Percentiles rank a stretch among this genome's conserved stretches.
Evolutionary conservation across 2,329 filamentous ascomycete genomes (phyloP).

Genomic region (Penicillium sp.): DNA sequence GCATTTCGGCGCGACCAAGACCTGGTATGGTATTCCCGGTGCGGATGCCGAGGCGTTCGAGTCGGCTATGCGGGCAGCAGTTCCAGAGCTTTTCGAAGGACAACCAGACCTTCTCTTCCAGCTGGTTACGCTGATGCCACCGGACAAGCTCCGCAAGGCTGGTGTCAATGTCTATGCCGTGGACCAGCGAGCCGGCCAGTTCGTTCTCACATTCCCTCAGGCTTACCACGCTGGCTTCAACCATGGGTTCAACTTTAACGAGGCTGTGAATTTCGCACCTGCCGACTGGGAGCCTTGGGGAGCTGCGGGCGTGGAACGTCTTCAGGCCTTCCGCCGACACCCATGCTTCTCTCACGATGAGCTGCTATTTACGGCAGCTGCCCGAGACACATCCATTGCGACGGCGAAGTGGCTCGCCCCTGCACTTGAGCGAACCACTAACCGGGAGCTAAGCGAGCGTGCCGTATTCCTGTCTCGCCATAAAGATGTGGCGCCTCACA

Average conservation of each 20-base stretch:
- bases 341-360: constrained; percentile 98
- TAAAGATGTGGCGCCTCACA: constrained; percentile 50
- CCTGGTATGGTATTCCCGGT: constrained; percentile 96
- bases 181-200: constrained; percentile 93
- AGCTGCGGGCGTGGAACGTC: constrained; percentile 73
- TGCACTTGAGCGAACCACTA: constrained; percentile 71
- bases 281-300: constrained; percentile 93
- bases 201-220: constrained; percentile 94
- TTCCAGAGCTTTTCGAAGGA: constrained; percentile 93
- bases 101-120: constrained; percentile 96
- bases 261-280: constrained; percentile 96
- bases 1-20: constrained; percentile 96
- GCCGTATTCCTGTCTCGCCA: constrained; percentile 64
- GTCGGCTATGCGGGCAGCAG: constrained; percentile 86
- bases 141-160: constrained; percentile 86
- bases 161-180: constrained; percentile 89
- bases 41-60: constrained; percentile 94
- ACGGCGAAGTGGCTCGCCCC: constrained; percentile 94
- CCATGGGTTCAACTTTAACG: constrained; percentile 98
- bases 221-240: constrained; percentile 98
- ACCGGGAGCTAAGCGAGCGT: constrained; percentile 66
- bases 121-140: constrained; percentile 89
- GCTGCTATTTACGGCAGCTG: constrained; percentile 81
- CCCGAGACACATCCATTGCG: constrained; percentile 73
- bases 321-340: constrained; percentile 82